Evolutionary conservation across 2,329 filamentous ascomycete species (phyloP).

Genomic region (Penicillium sp.): DNA sequence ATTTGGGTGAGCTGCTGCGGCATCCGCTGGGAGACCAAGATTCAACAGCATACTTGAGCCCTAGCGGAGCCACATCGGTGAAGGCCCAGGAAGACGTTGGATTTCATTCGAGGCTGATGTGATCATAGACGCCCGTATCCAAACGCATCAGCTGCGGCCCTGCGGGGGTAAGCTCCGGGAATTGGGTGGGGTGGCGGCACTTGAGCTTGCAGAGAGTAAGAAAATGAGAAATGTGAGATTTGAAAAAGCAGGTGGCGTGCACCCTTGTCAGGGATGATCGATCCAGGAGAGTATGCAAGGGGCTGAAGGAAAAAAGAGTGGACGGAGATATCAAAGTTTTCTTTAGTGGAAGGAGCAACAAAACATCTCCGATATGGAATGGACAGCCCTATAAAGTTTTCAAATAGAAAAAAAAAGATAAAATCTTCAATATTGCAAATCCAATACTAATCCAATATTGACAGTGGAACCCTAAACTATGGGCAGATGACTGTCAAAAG

Average conservation of each 20-base stretch:
- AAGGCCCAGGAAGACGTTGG: not conserved
- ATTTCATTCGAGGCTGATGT: slow-evolving; percentile 6
- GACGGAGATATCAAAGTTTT: not conserved
- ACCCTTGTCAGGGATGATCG: not conserved
- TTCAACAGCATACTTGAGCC: slow-evolving; percentile 41
- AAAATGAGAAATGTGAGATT: not conserved
- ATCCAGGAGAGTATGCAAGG: slow-evolving; percentile 1
- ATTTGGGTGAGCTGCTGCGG: slow-evolving; percentile 42
- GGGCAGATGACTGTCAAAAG: not conserved
- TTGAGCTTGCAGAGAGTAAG: not conserved
- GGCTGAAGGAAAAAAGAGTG: not conserved
- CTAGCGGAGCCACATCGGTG: slow-evolving; percentile 23
- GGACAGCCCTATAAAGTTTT: slow-evolving; percentile 22
- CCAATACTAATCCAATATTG: no score
- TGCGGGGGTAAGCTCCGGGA: slow-evolving; percentile 11
- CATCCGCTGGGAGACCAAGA: slow-evolving; percentile 44
- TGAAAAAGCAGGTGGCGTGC: not conserved
- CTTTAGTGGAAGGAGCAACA: not conserved
- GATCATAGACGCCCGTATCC: slow-evolving; percentile 6
- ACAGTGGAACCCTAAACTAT: not conserved
- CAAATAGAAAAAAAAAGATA: not conserved
- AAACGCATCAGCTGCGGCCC: slow-evolving; percentile 18
- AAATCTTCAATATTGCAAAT: not conserved
- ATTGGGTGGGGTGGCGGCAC: not conserved
- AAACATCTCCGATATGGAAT: not conserved